Evolutionary conservation across 2,329 filamentous ascomycete genomes (phyloP).

Genomic region (Magnaporthiopsis poae): DNA sequence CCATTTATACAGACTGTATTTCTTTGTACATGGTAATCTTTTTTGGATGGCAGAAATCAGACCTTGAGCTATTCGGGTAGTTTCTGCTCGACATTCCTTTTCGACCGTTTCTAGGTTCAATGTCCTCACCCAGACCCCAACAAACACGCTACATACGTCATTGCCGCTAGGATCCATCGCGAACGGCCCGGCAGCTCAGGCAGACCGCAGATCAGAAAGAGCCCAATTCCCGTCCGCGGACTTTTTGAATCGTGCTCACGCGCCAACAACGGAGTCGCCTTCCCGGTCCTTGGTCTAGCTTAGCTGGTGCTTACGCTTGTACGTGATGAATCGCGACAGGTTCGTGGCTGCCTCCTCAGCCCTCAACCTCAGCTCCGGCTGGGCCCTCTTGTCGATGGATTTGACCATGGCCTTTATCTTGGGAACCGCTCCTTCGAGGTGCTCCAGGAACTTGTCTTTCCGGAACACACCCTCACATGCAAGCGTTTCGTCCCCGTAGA

Average conservation of each 20-base stretch:
- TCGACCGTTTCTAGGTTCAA: no score
- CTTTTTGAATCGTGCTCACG: not conserved
- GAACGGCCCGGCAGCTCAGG: not conserved
- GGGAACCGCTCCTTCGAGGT: conserved; percentile 44
- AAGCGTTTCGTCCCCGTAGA: conserved; percentile 53
- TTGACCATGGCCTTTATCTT: conserved; percentile 49
- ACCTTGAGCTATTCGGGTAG: not conserved
- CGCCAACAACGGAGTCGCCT: not conserved
- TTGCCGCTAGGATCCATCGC: not conserved
- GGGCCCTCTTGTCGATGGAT: conserved; percentile 49
- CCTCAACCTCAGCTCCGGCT: conserved; percentile 45
- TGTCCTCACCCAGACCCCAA: not conserved
- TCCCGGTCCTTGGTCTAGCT: not conserved
- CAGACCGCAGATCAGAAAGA: not conserved
- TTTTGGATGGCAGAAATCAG: not conserved
- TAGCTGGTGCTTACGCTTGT: conserved; percentile 48
- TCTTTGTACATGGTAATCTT: not conserved
- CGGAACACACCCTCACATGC: conserved; percentile 56
- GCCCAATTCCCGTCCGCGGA: not conserved
- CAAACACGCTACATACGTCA: not conserved
- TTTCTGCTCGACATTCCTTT: not conserved
- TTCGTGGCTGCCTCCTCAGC: conserved; percentile 55
- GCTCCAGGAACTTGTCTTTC: conserved; percentile 48
- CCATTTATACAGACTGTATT: not conserved
- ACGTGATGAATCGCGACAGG: conserved; percentile 50